These are phyloP conservation scores for Tuber borchii DNA, from an alignment of 495 filamentous ascomycete species.

Conservation along the genomic window DNA sequence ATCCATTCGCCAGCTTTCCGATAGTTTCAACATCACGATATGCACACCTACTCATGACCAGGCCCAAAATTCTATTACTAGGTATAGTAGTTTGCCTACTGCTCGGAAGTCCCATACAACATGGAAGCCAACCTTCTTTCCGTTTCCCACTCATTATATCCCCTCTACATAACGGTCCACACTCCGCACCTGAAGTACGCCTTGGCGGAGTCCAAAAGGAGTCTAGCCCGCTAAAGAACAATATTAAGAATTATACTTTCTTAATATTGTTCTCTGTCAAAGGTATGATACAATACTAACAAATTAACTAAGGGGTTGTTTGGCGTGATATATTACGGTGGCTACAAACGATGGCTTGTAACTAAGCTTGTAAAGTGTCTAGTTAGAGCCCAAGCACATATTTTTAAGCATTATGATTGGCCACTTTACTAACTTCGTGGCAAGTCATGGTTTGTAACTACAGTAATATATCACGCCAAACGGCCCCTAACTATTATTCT, in stretches of 20 bases:
- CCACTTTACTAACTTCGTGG: no score
- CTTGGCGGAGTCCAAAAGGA: neutral
- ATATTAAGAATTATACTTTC: constrained; percentile 3
- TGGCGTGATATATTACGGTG: no score
- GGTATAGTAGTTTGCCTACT: neutral
- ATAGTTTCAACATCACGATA: neutral
- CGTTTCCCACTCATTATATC: neutral
- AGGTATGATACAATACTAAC: neutral
- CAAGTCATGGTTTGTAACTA: no score
- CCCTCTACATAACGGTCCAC: neutral
- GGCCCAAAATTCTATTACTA: neutral
- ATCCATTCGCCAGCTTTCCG: neutral
- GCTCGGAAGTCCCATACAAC: neutral
- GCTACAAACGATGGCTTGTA: no score
- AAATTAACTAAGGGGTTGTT: neutral
- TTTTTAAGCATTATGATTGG: no score
- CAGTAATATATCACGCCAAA: no score
- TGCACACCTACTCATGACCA: neutral
- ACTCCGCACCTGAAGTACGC: neutral
- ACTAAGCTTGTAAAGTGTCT: no score
- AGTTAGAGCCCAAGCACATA: no score
- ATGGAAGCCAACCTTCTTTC: neutral
- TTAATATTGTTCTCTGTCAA: constrained; percentile 1
- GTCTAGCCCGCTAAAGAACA: neutral
- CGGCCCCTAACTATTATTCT: neutral